phyloP scores from a whole-genome alignment of 768 basidiomycete genomes.

The Termitomyces eurrhizus region DNA sequence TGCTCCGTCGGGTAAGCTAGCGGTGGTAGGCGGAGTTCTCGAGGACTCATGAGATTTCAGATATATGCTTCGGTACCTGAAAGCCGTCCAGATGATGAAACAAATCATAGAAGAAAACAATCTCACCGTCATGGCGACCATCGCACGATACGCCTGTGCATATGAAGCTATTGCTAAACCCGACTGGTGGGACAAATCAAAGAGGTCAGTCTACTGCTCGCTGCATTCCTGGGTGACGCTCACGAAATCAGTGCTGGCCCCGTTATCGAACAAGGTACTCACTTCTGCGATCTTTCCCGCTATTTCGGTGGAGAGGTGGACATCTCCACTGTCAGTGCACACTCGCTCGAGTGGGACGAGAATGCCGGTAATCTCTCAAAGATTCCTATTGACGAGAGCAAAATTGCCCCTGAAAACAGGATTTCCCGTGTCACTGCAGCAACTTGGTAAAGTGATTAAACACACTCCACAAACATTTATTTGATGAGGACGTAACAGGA shows the following conservation, averaged over 20 bases:
- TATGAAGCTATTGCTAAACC: slow-evolving; percentile 77
- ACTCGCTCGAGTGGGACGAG: slow-evolving; percentile 92
- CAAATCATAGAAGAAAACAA: slow-evolving; percentile 92
- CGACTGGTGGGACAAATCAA: slow-evolving; percentile 94
- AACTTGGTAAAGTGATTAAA: slow-evolving; percentile 57
- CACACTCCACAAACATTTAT: neutral
- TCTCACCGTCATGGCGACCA: slow-evolving; percentile 92
- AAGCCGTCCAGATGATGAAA: slow-evolving; percentile 96
- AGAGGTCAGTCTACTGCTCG: slow-evolving; percentile 42
- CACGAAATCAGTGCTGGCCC: slow-evolving; percentile 59
- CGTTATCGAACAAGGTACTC: slow-evolving; percentile 89
- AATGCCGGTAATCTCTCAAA: slow-evolving; percentile 81
- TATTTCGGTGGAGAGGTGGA: slow-evolving; percentile 98
- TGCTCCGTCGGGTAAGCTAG: slow-evolving; percentile 80
- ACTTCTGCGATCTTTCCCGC: slow-evolving; percentile 95
- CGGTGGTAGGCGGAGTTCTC: neutral
- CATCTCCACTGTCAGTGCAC: slow-evolving; percentile 72
- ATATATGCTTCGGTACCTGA: slow-evolving; percentile 92
- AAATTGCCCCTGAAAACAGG: slow-evolving; percentile 82
- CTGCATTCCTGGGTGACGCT: neutral
- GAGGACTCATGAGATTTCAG: slow-evolving; percentile 30
- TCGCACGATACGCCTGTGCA: slow-evolving; percentile 91
- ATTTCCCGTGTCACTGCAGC: slow-evolving; percentile 93
- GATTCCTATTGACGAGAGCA: slow-evolving; percentile 77
- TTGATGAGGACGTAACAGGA: slow-evolving; percentile 45